These are phyloP conservation scores for Symmetrospora coprosmae DNA, from an alignment of 768 basidiomycete species.

Conservation along the genomic window DNA sequence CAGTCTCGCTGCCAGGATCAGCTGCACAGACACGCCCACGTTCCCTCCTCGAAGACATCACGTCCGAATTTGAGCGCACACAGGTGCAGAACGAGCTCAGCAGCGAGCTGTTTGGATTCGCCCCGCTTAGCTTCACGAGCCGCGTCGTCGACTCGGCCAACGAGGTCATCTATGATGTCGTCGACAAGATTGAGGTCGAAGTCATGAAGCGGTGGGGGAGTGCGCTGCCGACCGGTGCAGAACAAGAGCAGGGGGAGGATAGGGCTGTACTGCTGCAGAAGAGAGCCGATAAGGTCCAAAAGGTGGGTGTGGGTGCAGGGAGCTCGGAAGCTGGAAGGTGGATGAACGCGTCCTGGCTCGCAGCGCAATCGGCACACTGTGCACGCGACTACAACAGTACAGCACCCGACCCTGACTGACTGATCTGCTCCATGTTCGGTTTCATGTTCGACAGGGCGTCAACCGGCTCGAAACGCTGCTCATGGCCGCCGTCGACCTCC, in stretches of 20 bases:
- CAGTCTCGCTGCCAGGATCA: no score
- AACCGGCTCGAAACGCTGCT: constrained; percentile 31
- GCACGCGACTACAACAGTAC: background rate
- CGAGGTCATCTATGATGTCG: constrained; percentile 28
- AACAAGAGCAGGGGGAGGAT: constrained; percentile 25
- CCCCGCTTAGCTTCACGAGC: constrained; percentile 29
- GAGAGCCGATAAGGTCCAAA: no score
- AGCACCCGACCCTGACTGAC: background rate
- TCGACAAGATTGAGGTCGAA: constrained; percentile 22
- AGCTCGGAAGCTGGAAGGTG: no score
- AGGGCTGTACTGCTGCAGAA: no score
- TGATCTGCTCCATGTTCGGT: background rate
- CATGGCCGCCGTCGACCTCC: constrained; percentile 29
- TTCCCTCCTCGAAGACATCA: no score
- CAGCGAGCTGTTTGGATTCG: constrained; percentile 29
- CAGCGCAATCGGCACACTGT: background rate
- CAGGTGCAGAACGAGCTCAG: constrained; percentile 21
- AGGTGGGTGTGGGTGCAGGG: no score
- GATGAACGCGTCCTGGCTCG: background rate
- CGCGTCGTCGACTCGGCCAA: constrained; percentile 32
- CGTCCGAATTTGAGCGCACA: constrained; percentile 4
- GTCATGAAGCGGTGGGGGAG: constrained; percentile 19
- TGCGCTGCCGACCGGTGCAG: no score
- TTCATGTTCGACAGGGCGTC: constrained; percentile 31
- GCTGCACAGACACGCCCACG: no score